Evolutionary conservation across 1,139 yeast species (phyloP).

Genomic region (Ashbya aceris): DNA sequence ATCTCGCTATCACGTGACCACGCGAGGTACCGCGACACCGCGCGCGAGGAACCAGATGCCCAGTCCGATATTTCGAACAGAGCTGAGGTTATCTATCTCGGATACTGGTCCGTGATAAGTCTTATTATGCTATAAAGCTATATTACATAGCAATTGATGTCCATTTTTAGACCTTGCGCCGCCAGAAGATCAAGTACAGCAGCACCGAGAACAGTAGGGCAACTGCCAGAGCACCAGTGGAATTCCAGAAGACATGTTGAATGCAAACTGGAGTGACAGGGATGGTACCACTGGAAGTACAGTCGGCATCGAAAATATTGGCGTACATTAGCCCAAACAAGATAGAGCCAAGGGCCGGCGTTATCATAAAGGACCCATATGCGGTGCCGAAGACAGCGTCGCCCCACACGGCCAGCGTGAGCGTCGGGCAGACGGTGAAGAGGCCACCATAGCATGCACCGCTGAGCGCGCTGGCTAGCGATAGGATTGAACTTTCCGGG

Average conservation of each 20-base stretch:
- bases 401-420: slow-evolving; percentile 82
- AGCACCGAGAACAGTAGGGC: slow-evolving; percentile 1
- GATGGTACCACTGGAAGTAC: slow-evolving; percentile 10
- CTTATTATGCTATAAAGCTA: too few species aligned
- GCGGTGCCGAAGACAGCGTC: slow-evolving; percentile 82
- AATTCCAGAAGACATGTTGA: neutral
- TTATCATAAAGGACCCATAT: slow-evolving; percentile 86
- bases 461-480: slow-evolving; percentile 41
- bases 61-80: too few species aligned
- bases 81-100: too few species aligned
- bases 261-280: neutral
- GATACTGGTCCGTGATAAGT: too few species aligned
- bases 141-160: too few species aligned
- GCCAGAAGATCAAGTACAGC: neutral
- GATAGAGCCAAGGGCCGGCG: slow-evolving; percentile 82
- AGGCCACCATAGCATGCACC: slow-evolving; percentile 78
- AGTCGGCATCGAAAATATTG: slow-evolving; percentile 42
- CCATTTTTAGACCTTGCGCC: neutral
- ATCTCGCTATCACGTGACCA: too few species aligned
- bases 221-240: neutral
- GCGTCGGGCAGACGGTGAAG: slow-evolving; percentile 77
- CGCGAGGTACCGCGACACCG: too few species aligned
- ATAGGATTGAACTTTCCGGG: slow-evolving; percentile 21
- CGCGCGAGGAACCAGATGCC: too few species aligned
- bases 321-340: slow-evolving; percentile 69